Conservation (phyloP, 495 filamentous ascomycete genomes). For the Lindgomyces ingoldianus region DNA sequence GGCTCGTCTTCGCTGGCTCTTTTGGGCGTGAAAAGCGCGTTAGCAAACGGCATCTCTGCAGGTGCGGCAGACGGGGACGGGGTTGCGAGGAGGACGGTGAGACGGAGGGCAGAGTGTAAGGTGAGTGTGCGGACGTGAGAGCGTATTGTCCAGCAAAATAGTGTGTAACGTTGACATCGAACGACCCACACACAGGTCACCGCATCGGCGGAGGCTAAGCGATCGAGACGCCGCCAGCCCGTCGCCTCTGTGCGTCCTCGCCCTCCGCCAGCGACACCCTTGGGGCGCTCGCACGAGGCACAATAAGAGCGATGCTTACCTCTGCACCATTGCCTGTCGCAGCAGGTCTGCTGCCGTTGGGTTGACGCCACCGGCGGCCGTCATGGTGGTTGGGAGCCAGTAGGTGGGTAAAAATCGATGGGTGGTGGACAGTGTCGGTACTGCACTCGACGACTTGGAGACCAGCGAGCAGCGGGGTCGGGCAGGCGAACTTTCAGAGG, state of each 20-base stretch:
- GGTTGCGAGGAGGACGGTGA: neutral
- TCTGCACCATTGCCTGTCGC: conserved; percentile 54
- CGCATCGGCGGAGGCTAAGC: conserved; percentile 12
- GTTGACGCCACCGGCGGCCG: conserved; percentile 41
- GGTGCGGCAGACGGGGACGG: conserved; percentile 6
- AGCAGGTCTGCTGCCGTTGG: conserved; percentile 57
- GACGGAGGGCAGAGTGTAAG: conserved; percentile 9
- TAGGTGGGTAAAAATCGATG: conserved; percentile 22
- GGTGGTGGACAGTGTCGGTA: conserved; percentile 33
- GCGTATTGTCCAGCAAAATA: conserved; percentile 23
- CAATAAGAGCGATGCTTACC: conserved; percentile 44
- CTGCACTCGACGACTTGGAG: conserved; percentile 27
- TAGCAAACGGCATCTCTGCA: conserved; percentile 39
- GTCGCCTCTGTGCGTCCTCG: conserved; percentile 1
- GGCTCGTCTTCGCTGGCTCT: conserved; percentile 54
- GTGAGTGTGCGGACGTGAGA: conserved; percentile 1
- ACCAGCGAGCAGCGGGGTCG: neutral
- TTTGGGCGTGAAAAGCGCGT: conserved; percentile 29
- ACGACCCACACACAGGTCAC: conserved; percentile 5
- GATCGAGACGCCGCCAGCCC: conserved; percentile 5
- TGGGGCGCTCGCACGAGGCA: neutral
- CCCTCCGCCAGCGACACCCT: neutral
- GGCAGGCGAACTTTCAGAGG: conserved; percentile 5
- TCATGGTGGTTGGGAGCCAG: conserved; percentile 27
- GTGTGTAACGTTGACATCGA: conserved; percentile 30